These are phyloP conservation scores for Pseudogymnoascus sp. DNA, from an alignment of 2,329 filamentous ascomycete genomes.

Conservation along the genomic window DNA sequence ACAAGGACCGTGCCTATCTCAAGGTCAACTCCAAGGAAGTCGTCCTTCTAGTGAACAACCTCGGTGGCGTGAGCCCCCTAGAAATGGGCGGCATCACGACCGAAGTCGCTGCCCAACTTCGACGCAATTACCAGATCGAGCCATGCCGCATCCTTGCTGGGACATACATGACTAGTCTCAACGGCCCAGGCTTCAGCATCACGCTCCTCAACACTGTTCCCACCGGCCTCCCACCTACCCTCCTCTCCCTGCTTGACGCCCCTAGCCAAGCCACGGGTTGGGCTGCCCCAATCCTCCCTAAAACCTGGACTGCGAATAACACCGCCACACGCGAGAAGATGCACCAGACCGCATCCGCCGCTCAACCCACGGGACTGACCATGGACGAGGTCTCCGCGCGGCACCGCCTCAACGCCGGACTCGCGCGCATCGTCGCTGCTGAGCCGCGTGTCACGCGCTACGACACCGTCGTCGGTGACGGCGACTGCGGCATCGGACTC, in stretches of 20 bases:
- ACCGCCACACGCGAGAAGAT: constrained; percentile 25
- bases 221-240: constrained; percentile 36
- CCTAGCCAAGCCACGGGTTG: constrained; percentile 60
- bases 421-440: constrained; percentile 50
- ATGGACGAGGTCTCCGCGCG: constrained; percentile 33
- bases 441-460: constrained; percentile 59
- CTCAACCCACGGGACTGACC: constrained; percentile 26
- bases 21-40: constrained; percentile 50
- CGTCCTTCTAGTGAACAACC: constrained; percentile 59
- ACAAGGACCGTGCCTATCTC: constrained; percentile 55
- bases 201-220: constrained; percentile 55
- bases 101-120: constrained; percentile 55
- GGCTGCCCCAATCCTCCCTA: constrained; percentile 48
- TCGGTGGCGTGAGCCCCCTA: constrained; percentile 58
- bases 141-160: constrained; percentile 54
- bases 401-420: constrained; percentile 43
- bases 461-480: constrained; percentile 64
- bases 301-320: constrained; percentile 48
- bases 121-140: constrained; percentile 47
- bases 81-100: constrained; percentile 59
- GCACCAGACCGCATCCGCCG: constrained; percentile 23
- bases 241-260: constrained; percentile 59
- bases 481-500: constrained; percentile 61
- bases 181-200: constrained; percentile 63
- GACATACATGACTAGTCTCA: constrained; percentile 64